Percentiles rank a stretch among this genome's conserved stretches.
Conservation (phyloP, 495 filamentous ascomycete species). For the Neurospora discreta region DNA sequence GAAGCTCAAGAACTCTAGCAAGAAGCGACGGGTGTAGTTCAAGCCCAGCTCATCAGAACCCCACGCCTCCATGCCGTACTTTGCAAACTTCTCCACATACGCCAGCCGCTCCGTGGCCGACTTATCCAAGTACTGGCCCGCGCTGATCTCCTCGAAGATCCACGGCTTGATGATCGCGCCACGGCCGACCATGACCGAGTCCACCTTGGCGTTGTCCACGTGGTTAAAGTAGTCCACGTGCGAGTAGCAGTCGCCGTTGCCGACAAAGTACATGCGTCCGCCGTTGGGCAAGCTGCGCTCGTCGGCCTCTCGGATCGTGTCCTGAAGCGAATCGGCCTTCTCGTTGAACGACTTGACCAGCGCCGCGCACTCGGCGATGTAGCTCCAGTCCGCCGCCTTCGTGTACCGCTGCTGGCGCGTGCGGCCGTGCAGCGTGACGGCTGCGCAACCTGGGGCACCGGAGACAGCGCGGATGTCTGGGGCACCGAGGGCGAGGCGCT, state of each 20-base stretch:
- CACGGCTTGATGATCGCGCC: slow-evolving; percentile 94
- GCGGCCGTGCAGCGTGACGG: slow-evolving; percentile 87
- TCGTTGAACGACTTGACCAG: slow-evolving; percentile 68
- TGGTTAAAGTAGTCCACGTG: slow-evolving; percentile 78
- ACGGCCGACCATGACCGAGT: slow-evolving; percentile 82
- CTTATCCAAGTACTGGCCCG: slow-evolving; percentile 90
- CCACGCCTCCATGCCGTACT: slow-evolving; percentile 88
- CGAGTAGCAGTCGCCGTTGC: slow-evolving; percentile 93
- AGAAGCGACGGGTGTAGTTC: slow-evolving; percentile 76
- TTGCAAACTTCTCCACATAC: slow-evolving; percentile 79
- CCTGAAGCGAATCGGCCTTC: slow-evolving; percentile 47
- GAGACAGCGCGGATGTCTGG: slow-evolving; percentile 49
- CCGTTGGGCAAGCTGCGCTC: slow-evolving; percentile 47
- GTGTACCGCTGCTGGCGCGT: slow-evolving; percentile 93
- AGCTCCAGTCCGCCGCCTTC: slow-evolving; percentile 76
- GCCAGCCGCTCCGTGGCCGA: slow-evolving; percentile 71
- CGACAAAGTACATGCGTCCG: slow-evolving; percentile 72
- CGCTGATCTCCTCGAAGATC: slow-evolving; percentile 92
- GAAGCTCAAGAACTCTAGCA: slow-evolving; percentile 94
- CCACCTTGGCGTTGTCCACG: slow-evolving; percentile 63
- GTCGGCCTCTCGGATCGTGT: slow-evolving; percentile 72
- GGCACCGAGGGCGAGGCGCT: slow-evolving; percentile 72
- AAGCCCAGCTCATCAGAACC: slow-evolving; percentile 88
- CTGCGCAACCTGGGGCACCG: slow-evolving; percentile 71
- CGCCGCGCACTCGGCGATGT: slow-evolving; percentile 81